These are phyloP conservation scores for Colletotrichum sidae DNA, from an alignment of 2,329 filamentous ascomycete species.

Conservation along the genomic window DNA sequence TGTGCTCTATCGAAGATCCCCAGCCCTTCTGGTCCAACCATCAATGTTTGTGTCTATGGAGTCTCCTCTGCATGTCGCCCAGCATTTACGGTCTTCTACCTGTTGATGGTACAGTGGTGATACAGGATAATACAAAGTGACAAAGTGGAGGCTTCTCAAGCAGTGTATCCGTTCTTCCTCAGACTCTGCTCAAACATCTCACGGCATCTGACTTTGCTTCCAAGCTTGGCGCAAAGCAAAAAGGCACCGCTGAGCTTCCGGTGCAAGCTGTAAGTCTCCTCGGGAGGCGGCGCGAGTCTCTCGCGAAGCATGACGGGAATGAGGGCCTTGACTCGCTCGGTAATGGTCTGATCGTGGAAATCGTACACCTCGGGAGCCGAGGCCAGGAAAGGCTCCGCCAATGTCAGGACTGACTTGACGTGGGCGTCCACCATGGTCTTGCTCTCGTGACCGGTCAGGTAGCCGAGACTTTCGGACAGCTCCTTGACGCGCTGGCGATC, in stretches of 20 bases:
- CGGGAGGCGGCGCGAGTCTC: slow-evolving; percentile 88
- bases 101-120: slow-evolving; percentile 27
- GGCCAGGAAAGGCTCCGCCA: slow-evolving; percentile 89
- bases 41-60: slow-evolving; percentile 13
- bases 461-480: slow-evolving; percentile 83
- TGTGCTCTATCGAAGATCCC: slow-evolving; percentile 10
- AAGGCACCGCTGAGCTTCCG: slow-evolving; percentile 96
- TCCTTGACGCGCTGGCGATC: slow-evolving; percentile 73
- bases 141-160: background rate
- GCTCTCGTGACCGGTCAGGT: slow-evolving; percentile 91
- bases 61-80: background rate
- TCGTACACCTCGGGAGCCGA: slow-evolving; percentile 87
- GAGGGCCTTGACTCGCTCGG: slow-evolving; percentile 86
- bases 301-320: slow-evolving; percentile 96
- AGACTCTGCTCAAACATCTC: slow-evolving; percentile 78
- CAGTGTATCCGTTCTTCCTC: slow-evolving; percentile 46
- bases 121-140: slow-evolving; percentile 32
- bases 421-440: slow-evolving; percentile 90
- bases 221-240: slow-evolving; percentile 86
- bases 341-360: slow-evolving; percentile 95
- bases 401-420: slow-evolving; percentile 85
- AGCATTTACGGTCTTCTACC: background rate
- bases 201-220: slow-evolving; percentile 83
- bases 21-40: background rate
- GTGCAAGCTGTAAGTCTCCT: slow-evolving; percentile 97